Percentiles rank a stretch among this genome's conserved stretches.
phyloP scores from a whole-genome alignment of 2,329 filamentous ascomycete genomes.

The Fusarium denticulatum region DNA sequence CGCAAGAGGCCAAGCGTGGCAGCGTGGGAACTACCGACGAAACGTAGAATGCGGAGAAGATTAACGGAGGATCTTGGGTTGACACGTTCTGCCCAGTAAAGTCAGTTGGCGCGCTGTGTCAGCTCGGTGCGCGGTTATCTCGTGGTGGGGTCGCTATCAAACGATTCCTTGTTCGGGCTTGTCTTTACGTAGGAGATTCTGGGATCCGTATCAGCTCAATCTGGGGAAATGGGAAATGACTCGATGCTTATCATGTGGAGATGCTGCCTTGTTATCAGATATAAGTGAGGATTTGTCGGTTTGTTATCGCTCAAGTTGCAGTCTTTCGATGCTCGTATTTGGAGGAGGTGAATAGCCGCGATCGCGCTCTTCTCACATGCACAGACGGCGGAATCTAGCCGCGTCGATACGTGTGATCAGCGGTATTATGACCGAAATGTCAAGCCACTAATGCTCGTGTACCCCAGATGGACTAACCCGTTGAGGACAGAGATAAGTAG shows the following conservation, averaged over 20 bases:
- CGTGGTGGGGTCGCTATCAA: conserved; percentile 29
- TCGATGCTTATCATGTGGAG: conserved; percentile 21
- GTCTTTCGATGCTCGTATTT: background rate
- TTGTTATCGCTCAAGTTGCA: background rate
- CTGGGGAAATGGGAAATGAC: conserved; percentile 22
- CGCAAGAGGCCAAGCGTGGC: background rate
- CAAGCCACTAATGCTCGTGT: conserved; percentile 19
- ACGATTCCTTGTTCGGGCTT: conserved; percentile 2
- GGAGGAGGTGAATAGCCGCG: conserved; percentile 12
- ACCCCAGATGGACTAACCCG: conserved; percentile 30
- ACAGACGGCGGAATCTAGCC: conserved; percentile 8
- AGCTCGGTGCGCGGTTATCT: conserved; percentile 38
- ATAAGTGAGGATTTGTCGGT: background rate
- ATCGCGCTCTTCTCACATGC: background rate
- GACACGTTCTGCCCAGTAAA: conserved; percentile 9
- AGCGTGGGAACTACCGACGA: background rate
- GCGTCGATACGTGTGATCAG: conserved; percentile 13
- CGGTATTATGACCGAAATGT: conserved; percentile 7
- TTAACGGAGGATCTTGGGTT: background rate
- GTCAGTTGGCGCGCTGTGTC: conserved; percentile 19
- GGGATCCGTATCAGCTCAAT: conserved; percentile 9
- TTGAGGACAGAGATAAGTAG: conserved; percentile 30
- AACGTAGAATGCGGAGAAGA: conserved; percentile 7
- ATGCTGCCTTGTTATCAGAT: background rate
- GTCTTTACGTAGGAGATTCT: conserved; percentile 21